Evolutionary conservation across 768 basidiomycete genomes (phyloP).

Genomic region (Mycena olivaceomarginata): DNA sequence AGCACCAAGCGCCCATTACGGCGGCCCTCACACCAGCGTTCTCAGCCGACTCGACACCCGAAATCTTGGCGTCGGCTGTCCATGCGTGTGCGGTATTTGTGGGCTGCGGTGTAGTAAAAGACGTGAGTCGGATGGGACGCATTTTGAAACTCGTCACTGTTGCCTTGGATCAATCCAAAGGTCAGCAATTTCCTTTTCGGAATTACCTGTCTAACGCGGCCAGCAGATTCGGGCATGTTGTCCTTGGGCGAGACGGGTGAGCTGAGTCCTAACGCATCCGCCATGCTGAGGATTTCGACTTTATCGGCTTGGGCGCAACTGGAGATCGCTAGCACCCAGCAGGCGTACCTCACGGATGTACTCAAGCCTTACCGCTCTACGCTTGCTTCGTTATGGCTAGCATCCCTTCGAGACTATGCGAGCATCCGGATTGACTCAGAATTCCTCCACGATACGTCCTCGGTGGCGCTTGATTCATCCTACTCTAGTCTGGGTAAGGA

Average conservation of each 20-base stretch:
- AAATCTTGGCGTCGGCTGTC: constrained; percentile 94
- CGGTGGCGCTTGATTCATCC: constrained; percentile 85
- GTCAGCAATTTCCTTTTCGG: constrained; percentile 60
- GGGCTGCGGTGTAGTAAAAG: constrained; percentile 95
- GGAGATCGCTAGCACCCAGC: constrained; percentile 83
- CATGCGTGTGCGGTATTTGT: constrained; percentile 97
- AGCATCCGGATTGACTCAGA: constrained; percentile 94
- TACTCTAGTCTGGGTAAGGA: constrained; percentile 94
- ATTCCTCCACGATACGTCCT: constrained; percentile 83
- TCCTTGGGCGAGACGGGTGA: constrained; percentile 92
- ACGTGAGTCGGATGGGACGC: constrained; percentile 93
- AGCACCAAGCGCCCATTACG: constrained; percentile 98
- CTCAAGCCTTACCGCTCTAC: constrained; percentile 86
- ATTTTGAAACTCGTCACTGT: constrained; percentile 92
- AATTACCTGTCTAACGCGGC: constrained; percentile 22
- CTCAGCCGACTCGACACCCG: constrained; percentile 95
- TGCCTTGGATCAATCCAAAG: constrained; percentile 93
- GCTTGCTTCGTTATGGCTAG: constrained; percentile 91
- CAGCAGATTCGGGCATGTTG: constrained; percentile 85
- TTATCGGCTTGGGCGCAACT: constrained; percentile 97
- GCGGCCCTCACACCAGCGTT: constrained; percentile 98
- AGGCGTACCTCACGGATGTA: constrained; percentile 87
- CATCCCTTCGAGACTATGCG: constrained; percentile 93
- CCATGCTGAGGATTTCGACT: constrained; percentile 95
- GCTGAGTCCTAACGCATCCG: constrained; percentile 94